Base-by-base conservation (phyloP, 1,139 yeast genomes). In the Saccharomyces uvarum region DNA sequence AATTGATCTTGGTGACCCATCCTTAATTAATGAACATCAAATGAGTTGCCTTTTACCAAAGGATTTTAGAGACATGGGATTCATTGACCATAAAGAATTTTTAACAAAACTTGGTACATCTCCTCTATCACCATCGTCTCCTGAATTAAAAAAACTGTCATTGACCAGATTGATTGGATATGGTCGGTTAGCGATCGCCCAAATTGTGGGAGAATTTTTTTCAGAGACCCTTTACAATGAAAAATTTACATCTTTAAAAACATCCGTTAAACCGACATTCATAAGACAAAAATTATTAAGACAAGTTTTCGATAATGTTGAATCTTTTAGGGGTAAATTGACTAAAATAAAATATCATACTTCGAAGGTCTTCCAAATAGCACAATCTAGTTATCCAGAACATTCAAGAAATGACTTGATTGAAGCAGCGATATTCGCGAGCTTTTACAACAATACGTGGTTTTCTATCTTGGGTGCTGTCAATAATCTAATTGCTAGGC, bases 211-310 rank as follows among this genome's bases (percentile, higher is more conserved):
- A 32, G 54, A 62, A 14, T 66, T 64, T 46, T 61, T 56, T 41
- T 41, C 51, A 5, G 59, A 59, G 2, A 62, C 65, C n/a, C 53
- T 67, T 19, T 65, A 60, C 52, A 56, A 57, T 49, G 68, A 65
- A 48, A 59, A 59, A 21, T 66, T 57, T 50, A 67, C 70, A 0
- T 60, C 68, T 1, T 63, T 67, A 7, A 58, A 56, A 53, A 64
- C 65, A 44, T 54, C 59, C 2, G 63, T 67, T 2, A 57, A 59
- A 32, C 68, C 68, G 1, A 58, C 61, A 3, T 42, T 52, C 13
- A 27, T 64, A 6, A 60, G 58, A 49, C 50, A 54, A 5, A 49
- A 51, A 19, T 51, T 63, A 11, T 51, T 61, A 41, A 50, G 41
- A 13, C 65, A 64, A 19, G 48, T 66, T 3, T 53, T 61, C 7